Evolutionary conservation across 2,329 filamentous ascomycete genomes (phyloP), one percentile per base, ranked within the genome.

Genomic region (Nothomitra cinnamomea): DNA sequence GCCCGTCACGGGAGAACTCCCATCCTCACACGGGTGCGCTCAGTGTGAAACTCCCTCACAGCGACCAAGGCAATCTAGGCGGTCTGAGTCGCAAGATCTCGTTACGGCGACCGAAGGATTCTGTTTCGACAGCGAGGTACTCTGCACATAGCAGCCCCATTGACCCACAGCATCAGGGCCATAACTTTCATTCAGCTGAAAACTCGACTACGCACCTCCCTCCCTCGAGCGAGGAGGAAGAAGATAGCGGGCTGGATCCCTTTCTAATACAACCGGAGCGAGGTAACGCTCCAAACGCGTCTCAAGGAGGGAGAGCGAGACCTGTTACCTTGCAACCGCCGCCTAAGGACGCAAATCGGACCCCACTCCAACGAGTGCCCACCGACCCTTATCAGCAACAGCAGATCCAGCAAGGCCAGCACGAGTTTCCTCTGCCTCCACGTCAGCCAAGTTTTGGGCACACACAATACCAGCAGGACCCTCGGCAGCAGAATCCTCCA

Each of bases 321-420:
- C 58, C 68, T 64, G 10, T 67, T 60, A 58, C 71, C 65, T 25
- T 70, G 60, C 64, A 73, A 72, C 49, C 70, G 58, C 54, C 32
- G 40, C 51, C 17, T 48, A 53, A 59, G 10, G 56, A 55, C 24
- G 10, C 28, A 25, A 24, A n/a, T 15, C 19, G 50, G 40, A 28
- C 6, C 35, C 19, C 32, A 21, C 32, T 41, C 22, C 50, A 40
- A 1, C 17, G 50, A 17, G 40, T 52, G 2, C 32, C 32, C n/a
- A 17, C 52, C 17, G 52, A 36, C n/a, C 32, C 52, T 3, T 41
- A 17, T n/a, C 53, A 51, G 36, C 45, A 41, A 13, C 42, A 49
- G 35, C 42, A 49, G 35, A 36, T 51, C 24, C 35, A 54, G 35
- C 45, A 54, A 49, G 8, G 36, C 7, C 38, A 22, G 21, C 41